phyloP scores from a whole-genome alignment of 768 basidiomycete genomes.

The Filobasidium floriforme region DNA sequence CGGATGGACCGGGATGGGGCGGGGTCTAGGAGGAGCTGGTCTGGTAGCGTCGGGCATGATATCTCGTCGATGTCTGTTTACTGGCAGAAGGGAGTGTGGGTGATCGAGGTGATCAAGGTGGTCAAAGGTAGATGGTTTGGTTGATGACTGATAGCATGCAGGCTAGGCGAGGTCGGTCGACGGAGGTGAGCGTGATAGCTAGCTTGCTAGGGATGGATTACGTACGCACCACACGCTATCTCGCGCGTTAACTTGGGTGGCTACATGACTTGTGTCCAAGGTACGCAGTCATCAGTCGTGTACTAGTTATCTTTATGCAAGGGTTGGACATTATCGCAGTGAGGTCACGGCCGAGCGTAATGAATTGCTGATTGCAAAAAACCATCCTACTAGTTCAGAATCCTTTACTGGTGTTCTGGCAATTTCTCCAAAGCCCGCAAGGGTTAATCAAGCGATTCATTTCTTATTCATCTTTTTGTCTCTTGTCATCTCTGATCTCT shows the following conservation, averaged over 20 bases:
- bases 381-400: constrained; percentile 27
- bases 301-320: constrained; percentile 35
- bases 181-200: neutral
- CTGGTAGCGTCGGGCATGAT: constrained; percentile 6
- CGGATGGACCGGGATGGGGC: constrained; percentile 1
- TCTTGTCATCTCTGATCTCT: no score
- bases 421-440: constrained; percentile 7
- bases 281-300: neutral
- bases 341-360: constrained; percentile 42
- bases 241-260: no score
- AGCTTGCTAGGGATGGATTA: neutral
- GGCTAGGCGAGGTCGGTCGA: no score
- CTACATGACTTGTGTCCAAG: no score
- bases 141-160: no score
- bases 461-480: neutral
- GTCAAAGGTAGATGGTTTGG: neutral
- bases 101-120: neutral
- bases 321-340: constrained; percentile 41
- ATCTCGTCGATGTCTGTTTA: constrained; percentile 4
- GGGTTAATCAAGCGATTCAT: neutral
- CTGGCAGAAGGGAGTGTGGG: neutral
- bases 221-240: no score
- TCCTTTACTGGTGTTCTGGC: constrained; percentile 17
- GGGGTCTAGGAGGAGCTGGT: neutral
- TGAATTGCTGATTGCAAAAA: constrained; percentile 43